Conservation (phyloP, 2,329 filamentous ascomycete species). For the Plectosphaerella cucumerina region DNA sequence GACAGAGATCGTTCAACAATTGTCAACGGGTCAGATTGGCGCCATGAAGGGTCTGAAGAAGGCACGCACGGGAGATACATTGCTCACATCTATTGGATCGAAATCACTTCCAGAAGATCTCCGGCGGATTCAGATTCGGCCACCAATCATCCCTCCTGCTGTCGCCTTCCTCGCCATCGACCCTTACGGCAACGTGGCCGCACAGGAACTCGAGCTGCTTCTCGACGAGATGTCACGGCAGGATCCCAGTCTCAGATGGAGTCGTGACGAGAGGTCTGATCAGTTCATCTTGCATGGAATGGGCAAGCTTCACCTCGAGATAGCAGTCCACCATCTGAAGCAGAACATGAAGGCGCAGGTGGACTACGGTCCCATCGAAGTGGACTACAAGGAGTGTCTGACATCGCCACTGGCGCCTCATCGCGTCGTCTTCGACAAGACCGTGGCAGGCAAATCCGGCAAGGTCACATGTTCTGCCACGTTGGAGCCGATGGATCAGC, state of each 20-base stretch:
- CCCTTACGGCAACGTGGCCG: slow-evolving; percentile 69
- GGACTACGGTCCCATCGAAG: slow-evolving; percentile 86
- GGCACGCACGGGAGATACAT: slow-evolving; percentile 89
- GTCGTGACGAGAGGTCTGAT: slow-evolving; percentile 81
- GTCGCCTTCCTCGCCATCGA: slow-evolving; percentile 97
- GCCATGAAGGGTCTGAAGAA: slow-evolving; percentile 87
- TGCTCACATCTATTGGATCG: slow-evolving; percentile 66
- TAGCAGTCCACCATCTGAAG: slow-evolving; percentile 81
- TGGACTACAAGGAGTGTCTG: slow-evolving; percentile 87
- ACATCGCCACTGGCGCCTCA: slow-evolving; percentile 52
- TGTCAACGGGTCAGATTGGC: slow-evolving; percentile 75
- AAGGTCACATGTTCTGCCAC: slow-evolving; percentile 71
- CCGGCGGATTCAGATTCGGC: slow-evolving; percentile 74
- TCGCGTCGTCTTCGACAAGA: slow-evolving; percentile 67
- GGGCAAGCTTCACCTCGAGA: slow-evolving; percentile 93
- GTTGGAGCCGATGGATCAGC: slow-evolving; percentile 56
- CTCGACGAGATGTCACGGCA: slow-evolving; percentile 79
- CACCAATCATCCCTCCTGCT: slow-evolving; percentile 84
- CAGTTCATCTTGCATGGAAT: slow-evolving; percentile 93
- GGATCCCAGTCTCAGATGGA: slow-evolving; percentile 87
- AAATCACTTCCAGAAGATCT: slow-evolving; percentile 64
- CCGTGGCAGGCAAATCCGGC: slow-evolving; percentile 74
- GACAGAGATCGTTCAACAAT: slow-evolving; percentile 5
- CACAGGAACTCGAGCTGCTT: slow-evolving; percentile 73
- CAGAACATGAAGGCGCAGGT: slow-evolving; percentile 86